phyloP scores from a whole-genome alignment of 2,329 filamentous ascomycete genomes.

The Epichloe elymi region DNA sequence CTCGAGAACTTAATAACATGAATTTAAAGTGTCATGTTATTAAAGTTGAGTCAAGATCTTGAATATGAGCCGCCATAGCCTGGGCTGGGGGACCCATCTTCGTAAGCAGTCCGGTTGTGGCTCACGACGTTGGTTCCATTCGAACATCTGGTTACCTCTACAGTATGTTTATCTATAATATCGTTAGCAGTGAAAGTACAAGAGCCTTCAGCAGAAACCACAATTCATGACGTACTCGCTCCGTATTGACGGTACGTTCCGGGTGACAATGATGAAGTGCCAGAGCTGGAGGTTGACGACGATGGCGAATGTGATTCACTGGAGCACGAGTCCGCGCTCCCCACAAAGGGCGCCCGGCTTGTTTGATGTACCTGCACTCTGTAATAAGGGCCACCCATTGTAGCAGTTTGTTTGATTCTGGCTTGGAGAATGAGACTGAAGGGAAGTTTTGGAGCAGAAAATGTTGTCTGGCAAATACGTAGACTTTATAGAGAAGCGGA shows the following conservation, averaged over 20 bases:
- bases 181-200: background rate
- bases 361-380: constrained; percentile 21
- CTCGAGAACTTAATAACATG: no score
- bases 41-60: background rate
- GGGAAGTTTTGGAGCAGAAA: background rate
- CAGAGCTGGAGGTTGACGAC: constrained; percentile 6
- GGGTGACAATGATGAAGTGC: constrained; percentile 16
- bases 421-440: background rate
- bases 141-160: constrained; percentile 12
- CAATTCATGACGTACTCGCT: constrained; percentile 15
- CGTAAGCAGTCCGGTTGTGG: constrained; percentile 18
- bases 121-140: constrained; percentile 18
- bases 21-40: background rate
- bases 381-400: constrained; percentile 15
- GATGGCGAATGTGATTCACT: constrained; percentile 12
- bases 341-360: constrained; percentile 15
- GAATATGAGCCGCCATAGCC: constrained; percentile 14
- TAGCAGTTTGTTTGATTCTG: constrained; percentile 2
- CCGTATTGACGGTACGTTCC: constrained; percentile 19
- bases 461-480: background rate
- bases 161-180: constrained; percentile 12
- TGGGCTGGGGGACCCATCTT: constrained; percentile 18
- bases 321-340: constrained; percentile 12
- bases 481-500: background rate
- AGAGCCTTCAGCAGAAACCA: constrained; percentile 1